Base-by-base conservation (phyloP, 2,329 filamentous ascomycete genomes). In the Thielaviopsis ethacetica region DNA sequence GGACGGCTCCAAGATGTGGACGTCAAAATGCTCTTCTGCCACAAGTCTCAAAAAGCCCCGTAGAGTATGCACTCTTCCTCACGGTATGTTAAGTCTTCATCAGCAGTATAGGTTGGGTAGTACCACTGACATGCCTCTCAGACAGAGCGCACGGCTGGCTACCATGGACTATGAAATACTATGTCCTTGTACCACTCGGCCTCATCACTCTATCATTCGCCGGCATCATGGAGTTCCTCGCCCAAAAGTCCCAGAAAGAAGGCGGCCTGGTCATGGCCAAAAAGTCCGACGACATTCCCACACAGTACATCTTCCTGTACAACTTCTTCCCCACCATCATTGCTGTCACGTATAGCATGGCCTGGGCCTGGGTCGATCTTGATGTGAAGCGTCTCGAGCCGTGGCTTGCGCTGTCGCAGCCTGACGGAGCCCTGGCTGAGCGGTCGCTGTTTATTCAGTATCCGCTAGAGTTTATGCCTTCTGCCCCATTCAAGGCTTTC, bases 311-410 rank as follows among this genome's bases (percentile, higher is more conserved):
- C 0, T 72, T 78, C 4, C 58, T 66, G 0, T 81, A 79, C n/a
- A 64, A 76, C 0, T 82, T 80, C 53, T 63, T 76, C 0, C 80
- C 81, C 0, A 83, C 76, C 0, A 69, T 82, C 0, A 56, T 82
- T 0, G 75, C 79, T 0, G 75, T 83, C 0, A 6, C 78, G 0
- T 83, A 80, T 62, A 78, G 78, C 47, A 70, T 83, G 0, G 53
- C 76, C 0, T 84, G 80, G 79, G 73, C 71, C 2, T 82, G 80
- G 78, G 71, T 83, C 0, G 81, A 84, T 56, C 65, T 84, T 0
- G 78, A 85, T 41, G 69, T 73, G 0, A 81, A 82, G 60, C 64
- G 82, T 0, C 68, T 84, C 52, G 80, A 85, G 38, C 81, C 81
- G 0, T 85, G 76, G 70, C 75, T 81, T 12, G 78, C 83, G 22